A percentile compares a stretch with the other conserved stretches of the same genome.
phyloP scores from a whole-genome alignment of 352 stramenopile genomes.

The Pythium dissimile region DNA sequence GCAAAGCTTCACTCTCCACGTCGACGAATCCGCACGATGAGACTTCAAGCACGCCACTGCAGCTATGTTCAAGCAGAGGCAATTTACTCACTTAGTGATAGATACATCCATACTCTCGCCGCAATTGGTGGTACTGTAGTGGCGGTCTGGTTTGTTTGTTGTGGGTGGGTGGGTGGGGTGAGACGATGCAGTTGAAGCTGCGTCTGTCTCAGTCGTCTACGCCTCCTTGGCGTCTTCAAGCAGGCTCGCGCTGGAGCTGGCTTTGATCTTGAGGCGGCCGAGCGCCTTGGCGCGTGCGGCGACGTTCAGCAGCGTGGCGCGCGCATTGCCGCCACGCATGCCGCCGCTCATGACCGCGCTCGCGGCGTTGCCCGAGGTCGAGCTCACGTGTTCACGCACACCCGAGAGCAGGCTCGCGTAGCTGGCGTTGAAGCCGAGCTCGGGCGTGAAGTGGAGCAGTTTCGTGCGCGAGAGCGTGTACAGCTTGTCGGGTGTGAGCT shows the following conservation, averaged over 20 bases:
- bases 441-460: conserved; percentile 76
- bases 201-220: conserved; percentile 13
- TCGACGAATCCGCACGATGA: neutral
- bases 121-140: no score
- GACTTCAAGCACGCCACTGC: no score
- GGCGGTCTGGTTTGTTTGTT: no score
- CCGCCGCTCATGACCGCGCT: neutral
- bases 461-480: conserved; percentile 73
- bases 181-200: conserved; percentile 10
- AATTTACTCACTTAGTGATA: no score
- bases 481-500: conserved; percentile 68
- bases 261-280: conserved; percentile 21
- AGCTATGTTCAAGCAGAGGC: no score
- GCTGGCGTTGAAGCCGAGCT: conserved; percentile 75
- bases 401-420: conserved; percentile 46
- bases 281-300: conserved; percentile 15
- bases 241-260: neutral
- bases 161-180: neutral
- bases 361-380: neutral
- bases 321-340: conserved; percentile 1
- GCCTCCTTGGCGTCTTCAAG: neutral
- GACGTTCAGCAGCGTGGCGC: conserved; percentile 18
- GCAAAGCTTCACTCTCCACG: no score
- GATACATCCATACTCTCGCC: no score
- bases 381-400: conserved; percentile 44